phyloP scores from a whole-genome alignment of 2,329 filamentous ascomycete genomes.

The Alternaria burnsii region DNA sequence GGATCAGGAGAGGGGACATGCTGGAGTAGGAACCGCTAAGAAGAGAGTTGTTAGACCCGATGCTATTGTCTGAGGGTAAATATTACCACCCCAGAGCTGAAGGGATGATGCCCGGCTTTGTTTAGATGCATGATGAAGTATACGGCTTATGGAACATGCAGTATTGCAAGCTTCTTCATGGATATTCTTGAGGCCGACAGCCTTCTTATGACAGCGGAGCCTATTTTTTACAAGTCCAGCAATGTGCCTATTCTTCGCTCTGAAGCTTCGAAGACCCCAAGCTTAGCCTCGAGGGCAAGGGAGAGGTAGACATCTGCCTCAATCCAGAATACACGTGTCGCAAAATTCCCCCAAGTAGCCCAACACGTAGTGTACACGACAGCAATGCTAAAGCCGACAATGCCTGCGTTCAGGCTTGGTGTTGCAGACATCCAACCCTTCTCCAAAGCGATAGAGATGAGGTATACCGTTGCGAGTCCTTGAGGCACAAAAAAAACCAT shows the following conservation, averaged over 20 bases:
- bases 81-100: background rate
- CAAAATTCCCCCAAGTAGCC: background rate
- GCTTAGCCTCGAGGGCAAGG: background rate
- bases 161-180: background rate
- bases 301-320: background rate
- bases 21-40: constrained; percentile 43
- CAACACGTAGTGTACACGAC: background rate
- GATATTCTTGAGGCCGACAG: background rate
- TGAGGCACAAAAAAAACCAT: background rate
- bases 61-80: constrained; percentile 32
- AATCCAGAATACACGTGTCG: background rate
- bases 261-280: background rate
- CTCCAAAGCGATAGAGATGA: background rate
- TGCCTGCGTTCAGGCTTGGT: background rate
- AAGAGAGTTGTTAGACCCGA: constrained; percentile 41
- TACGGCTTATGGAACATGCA: background rate
- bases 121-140: background rate
- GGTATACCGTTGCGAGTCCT: background rate
- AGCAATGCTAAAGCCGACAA: background rate
- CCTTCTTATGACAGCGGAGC: background rate
- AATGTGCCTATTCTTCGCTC: background rate
- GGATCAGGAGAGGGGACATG: constrained; percentile 72
- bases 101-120: background rate
- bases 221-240: background rate
- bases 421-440: background rate